Base-by-base conservation (phyloP, 2,329 filamentous ascomycete genomes). In the Claviceps sp. region DNA sequence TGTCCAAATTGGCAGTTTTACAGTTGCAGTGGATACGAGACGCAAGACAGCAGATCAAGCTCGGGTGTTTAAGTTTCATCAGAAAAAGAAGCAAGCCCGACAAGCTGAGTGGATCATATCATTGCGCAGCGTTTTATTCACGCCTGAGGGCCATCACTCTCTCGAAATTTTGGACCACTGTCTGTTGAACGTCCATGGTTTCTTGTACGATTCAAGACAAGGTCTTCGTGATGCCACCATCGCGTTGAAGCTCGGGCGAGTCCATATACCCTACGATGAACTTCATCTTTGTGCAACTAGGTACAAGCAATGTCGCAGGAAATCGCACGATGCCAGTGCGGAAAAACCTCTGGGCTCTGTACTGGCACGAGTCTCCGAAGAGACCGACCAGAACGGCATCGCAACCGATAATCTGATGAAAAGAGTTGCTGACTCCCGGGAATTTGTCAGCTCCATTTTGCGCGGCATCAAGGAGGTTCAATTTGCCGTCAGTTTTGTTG, bases 401-500 rank as follows among this genome's bases (percentile, higher is more conserved):
- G 73, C 75, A 22, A 72, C 77, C 54, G 81, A 87, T 51, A 76
- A 80, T 34, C 76, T 95, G 52, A 83, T 90, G 52, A 85, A 87
- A 64, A 85, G 86, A 0, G 86, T 96, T 0, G 90, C 90, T 0
- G 90, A 96, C 62, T 95, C 89, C 0, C 91, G 90, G 60, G 89
- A 95, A 56, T 93, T 98, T 62, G 78, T 90, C 52, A 87, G 86
- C 64, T 96, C 93, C 1, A 84, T 96, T 43, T 72, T 98, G 48
- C 81, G 88, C 45, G 93, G 93, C 49, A 88, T 98, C 57, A 94
- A 96, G 64, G 93, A 98, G 66, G 86, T 98, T 13, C 93, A 98
- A 66, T 88, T 98, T 61, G 91, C 90, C 0, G 80, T 97, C 62
- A 91, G 91, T 67, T 93, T 91, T 66, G 78, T 96, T 58, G 88